Conservation (phyloP, 2,329 filamentous ascomycete genomes). For the Aphanocladium album region DNA sequence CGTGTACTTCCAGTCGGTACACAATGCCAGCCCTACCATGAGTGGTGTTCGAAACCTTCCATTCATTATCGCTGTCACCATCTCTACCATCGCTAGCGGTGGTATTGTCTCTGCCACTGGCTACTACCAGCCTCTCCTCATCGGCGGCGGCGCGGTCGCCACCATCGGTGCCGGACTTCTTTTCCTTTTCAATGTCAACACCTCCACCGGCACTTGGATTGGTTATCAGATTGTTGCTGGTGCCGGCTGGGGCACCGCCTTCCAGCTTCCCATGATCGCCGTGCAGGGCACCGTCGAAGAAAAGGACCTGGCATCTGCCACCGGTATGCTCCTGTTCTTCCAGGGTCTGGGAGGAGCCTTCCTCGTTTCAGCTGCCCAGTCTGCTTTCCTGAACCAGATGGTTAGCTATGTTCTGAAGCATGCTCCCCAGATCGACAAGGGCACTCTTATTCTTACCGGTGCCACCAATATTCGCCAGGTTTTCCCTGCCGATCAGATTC, state of each 20-base stretch:
- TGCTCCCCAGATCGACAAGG: slow-evolving; percentile 33
- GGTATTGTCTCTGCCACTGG: slow-evolving; percentile 34
- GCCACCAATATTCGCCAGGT: slow-evolving; percentile 51
- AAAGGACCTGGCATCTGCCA: slow-evolving; percentile 40
- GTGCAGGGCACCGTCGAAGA: slow-evolving; percentile 37
- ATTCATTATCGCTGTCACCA: slow-evolving; percentile 36
- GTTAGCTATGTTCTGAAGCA: slow-evolving; percentile 27
- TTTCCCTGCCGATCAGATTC: slow-evolving; percentile 44
- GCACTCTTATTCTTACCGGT: slow-evolving; percentile 36
- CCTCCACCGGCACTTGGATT: slow-evolving; percentile 41
- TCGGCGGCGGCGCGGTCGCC: slow-evolving; percentile 39
- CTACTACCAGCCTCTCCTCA: slow-evolving; percentile 40
- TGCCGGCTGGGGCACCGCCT: slow-evolving; percentile 39
- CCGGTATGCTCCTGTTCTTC: slow-evolving; percentile 44
- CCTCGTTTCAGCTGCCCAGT: slow-evolving; percentile 44
- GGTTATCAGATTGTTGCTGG: slow-evolving; percentile 49
- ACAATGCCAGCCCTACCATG: slow-evolving; percentile 28
- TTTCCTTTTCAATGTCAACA: slow-evolving; percentile 35
- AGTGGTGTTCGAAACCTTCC: slow-evolving; percentile 36
- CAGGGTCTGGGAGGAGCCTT: slow-evolving; percentile 48
- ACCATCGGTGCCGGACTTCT: slow-evolving; percentile 39
- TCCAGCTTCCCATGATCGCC: slow-evolving; percentile 48
- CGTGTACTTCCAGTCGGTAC: slow-evolving; percentile 34
- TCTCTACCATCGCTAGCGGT: slow-evolving; percentile 37
- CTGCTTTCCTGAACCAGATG: slow-evolving; percentile 43